Base-by-base conservation (phyloP, 805 yeast species). In the Starmerella sp. region DNA sequence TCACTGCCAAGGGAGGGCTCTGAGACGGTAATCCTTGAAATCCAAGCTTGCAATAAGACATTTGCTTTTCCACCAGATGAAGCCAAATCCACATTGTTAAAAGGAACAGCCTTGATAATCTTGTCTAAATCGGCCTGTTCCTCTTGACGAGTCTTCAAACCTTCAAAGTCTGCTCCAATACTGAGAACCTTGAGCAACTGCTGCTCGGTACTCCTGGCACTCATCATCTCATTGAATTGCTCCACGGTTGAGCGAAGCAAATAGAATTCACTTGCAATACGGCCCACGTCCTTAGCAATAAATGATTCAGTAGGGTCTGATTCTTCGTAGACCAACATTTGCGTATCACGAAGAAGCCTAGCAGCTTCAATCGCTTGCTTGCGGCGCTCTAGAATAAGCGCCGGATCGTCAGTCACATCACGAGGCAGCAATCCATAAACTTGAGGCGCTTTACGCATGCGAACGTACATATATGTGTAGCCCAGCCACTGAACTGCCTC, bases 401-500 rank as follows among this genome's bases (percentile, higher is more conserved):
- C 76, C 0, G 96, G 95, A 67, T 93, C 99, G 17, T 83, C 83
- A 29, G 80, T 79, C 1, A 95, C 66, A 60, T 88, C 95, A 59
- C 79, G 79, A 93, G 96, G 89, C 47, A 81, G 87, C 48, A 95
- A 80, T 31, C 95, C 98, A 65, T 93, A 93, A 0, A 85, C 83
- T 66, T 89, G 83, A 2, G 99, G 98, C 60, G 89, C 91, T 65
- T 88, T 86, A 56, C 84, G 80, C 98, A 93, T 93, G 55, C 99
- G 74, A 3, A 91, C 97, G 71, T 80, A 83, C 78, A 93, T 75
- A 65, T 93, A 93, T 0, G 98, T 93, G 63, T 95, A 93, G 4
- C 98, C 97, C n/a, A 93, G 74, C 99, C 99, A 93, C 60, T 83
- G 87, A 0, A 93, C 84, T 54, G 90, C 99, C 71, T 93, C 98